Evolutionary conservation across 805 yeast species (phyloP), one percentile per base, ranked within the genome.

Genomic region (Ogataea pini): DNA sequence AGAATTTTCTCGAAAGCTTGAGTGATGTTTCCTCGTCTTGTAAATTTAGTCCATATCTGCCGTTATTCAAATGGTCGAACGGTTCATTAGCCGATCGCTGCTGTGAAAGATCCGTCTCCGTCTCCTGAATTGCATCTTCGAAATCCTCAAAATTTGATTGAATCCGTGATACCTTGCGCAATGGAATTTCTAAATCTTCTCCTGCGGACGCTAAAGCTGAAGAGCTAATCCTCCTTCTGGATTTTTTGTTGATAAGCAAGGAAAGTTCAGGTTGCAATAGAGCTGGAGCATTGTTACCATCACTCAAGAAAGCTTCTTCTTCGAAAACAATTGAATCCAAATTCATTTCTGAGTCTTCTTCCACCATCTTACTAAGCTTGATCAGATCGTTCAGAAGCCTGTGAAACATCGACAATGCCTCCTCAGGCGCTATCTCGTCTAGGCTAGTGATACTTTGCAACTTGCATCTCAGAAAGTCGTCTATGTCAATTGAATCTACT

Each of bases 171-270:
- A 46, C 46, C 38, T 54, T 57, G 34, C 57, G 48, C 13, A 67
- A 31, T 5, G 67, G 66, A 6, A 67, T 49, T 16, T 66, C 71
- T 32, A 67, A 46, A 22, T 62, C 62, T 22, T 57, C 66, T 19
- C 49, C 37, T 7, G 51, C 44, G 7, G 43, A 27, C 10, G 58
- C 55, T 4, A 63, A 50, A 28, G 51, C 52, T 27, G 34, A 44
- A 16, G 32, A 24, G 19, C 45, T 44, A 12, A 43, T 6, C 22
- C 44, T 36, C 17, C 16, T 37, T 31, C 28, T 24, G 12, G 42
- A 7, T 20, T 36, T 29, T 14, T 14, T 41, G 25, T 17, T 33
- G 18, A 17, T 5, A 7, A 36, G 12, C 14, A 16, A 27, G n/a
- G 28, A 25, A 14, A 46, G 9, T 19, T 54, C 55, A 6, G 33